Conservation (phyloP, 1,139 yeast genomes). For the Yamadazyma oceani region DNA sequence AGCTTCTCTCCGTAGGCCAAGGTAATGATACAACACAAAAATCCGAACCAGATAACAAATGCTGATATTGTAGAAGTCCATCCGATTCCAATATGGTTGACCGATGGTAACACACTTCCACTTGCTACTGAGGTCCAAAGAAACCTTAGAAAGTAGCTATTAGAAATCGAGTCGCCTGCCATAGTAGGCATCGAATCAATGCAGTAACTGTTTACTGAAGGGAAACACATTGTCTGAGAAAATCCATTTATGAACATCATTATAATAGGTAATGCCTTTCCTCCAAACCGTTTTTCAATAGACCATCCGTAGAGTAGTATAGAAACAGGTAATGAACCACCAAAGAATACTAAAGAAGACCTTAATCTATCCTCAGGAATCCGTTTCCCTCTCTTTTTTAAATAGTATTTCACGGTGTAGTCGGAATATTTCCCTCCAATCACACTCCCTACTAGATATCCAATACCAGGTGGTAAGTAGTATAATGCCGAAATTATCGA, state of each 20-base stretch:
- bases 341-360: slow-evolving; percentile 33
- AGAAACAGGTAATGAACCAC: slow-evolving; percentile 36
- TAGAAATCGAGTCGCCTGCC: slow-evolving; percentile 51
- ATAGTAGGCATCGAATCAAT: slow-evolving; percentile 52
- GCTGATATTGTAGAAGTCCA: slow-evolving; percentile 49
- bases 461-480: slow-evolving; percentile 52
- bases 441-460: slow-evolving; percentile 46
- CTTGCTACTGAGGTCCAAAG: slow-evolving; percentile 50
- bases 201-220: slow-evolving; percentile 51
- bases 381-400: slow-evolving; percentile 37
- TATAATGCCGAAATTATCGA: slow-evolving; percentile 50
- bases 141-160: slow-evolving; percentile 48
- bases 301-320: slow-evolving; percentile 54
- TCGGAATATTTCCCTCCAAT: slow-evolving; percentile 53
- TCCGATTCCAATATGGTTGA: slow-evolving; percentile 49
- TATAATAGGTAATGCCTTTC: slow-evolving; percentile 51
- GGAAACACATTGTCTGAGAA: slow-evolving; percentile 48
- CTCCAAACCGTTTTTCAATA: slow-evolving; percentile 46
- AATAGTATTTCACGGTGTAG: slow-evolving; percentile 38
- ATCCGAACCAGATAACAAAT: slow-evolving; percentile 27
- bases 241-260: slow-evolving; percentile 46
- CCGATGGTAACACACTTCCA: slow-evolving; percentile 43
- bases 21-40: slow-evolving; percentile 14
- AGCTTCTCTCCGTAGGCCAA: slow-evolving; percentile 19
- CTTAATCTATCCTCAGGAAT: slow-evolving; percentile 52